phyloP scores from a whole-genome alignment of 139 green algal species.

The Chara braunii region DNA sequence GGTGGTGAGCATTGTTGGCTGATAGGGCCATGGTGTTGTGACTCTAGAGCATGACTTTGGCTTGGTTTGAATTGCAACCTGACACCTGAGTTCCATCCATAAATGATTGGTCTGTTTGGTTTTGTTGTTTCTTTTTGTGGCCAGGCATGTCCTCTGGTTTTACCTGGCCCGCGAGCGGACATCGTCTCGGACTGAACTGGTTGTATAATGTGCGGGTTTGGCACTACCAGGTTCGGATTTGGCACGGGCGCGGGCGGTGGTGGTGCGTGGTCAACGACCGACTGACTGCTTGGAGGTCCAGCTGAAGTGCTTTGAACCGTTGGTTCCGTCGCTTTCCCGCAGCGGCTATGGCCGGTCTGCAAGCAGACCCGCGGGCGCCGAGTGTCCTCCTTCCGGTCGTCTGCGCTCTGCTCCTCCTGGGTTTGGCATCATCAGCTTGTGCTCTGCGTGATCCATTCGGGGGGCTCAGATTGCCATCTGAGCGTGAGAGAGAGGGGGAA shows the following conservation, averaged over 20 bases:
- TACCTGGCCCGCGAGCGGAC: not conserved
- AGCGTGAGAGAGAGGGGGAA: not conserved
- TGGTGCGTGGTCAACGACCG: no score
- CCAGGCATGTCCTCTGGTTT: not conserved
- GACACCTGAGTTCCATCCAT: not conserved
- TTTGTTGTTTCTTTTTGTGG: not conserved
- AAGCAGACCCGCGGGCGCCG: not conserved
- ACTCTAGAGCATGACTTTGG: not conserved
- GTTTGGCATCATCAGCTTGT: not conserved
- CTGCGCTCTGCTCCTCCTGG: not conserved
- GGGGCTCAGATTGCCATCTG: not conserved
- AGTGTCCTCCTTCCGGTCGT: not conserved
- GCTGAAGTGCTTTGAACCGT: no score
- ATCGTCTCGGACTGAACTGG: not conserved
- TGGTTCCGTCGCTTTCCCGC: no score
- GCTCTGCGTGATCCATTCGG: not conserved
- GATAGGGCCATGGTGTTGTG: not conserved
- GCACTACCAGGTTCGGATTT: not conserved
- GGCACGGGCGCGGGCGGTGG: no score
- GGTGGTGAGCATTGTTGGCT: not conserved
- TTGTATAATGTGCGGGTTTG: not conserved
- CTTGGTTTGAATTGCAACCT: no score
- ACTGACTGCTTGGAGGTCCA: no score
- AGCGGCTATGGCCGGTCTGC: no score
- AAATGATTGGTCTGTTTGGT: not conserved